Base-by-base conservation (phyloP, 1,284 basidiomycete genomes). In the Phaffia rhodozyma region DNA sequence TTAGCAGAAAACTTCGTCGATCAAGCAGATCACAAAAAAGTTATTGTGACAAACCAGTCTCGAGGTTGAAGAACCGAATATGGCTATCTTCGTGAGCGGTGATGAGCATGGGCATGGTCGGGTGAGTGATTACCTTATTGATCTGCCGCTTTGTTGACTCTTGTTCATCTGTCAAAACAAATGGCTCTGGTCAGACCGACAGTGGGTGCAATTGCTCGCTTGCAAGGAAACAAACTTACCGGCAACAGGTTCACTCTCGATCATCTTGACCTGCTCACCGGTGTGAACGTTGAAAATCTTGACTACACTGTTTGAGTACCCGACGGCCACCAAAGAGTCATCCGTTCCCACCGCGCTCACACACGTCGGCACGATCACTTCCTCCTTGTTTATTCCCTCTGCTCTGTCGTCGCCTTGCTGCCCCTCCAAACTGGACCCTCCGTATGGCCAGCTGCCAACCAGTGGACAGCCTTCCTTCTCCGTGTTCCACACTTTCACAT, bases 81-180 rank as follows among this genome's bases (percentile, higher is more conserved):
- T 86, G 86, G 69, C 91, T 91, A 78, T 97, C 92, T 76, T 97
- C 93, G 73, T 96, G 89, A 0, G 85, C 94, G 20, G 89, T 88
- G 47, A 94, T 84, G 56, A 97, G 82, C 30, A 93, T 77, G 1
- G 89, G 84, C 79, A 92, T 84, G 1, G 89, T 93, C 16, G 92
- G 91, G 77, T 97, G 91, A 54, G 91, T 91, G 49, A 86, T 83
- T 59, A 97, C 84, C 66, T 85, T 83, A 76, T 97, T 97, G 68
- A 92, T 86, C 76, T 94, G 92, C 86, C 16, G 81, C 82, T 38
- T 81, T 75, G 18, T 83, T 83, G 29, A 83, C 86, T 71, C 87
- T 87, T 88, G 70, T 20, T 66, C 11, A 32, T 20, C 47, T 21
- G 11, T 48, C 20, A 3, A 21, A 25, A 52, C n/a, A 23, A 60